Conservation (phyloP, 345 rosid genomes). For the Salix arbutifolia region DNA sequence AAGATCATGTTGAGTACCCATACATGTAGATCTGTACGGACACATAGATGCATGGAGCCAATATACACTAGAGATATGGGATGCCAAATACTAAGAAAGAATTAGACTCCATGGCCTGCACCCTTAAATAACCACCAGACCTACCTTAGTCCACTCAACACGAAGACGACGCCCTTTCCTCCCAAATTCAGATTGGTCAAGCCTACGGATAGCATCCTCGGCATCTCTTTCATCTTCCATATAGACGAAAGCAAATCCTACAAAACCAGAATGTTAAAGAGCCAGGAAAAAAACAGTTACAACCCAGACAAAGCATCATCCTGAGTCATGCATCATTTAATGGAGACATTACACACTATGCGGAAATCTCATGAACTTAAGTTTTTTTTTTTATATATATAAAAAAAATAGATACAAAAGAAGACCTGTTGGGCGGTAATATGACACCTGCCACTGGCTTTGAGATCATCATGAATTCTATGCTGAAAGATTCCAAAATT, state of each 20-base stretch:
- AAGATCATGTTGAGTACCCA: neutral
- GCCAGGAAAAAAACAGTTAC: neutral
- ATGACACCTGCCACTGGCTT: slow-evolving; percentile 15
- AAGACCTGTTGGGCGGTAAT: slow-evolving; percentile 32
- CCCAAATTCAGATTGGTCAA: slow-evolving; percentile 68
- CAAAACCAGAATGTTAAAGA: neutral
- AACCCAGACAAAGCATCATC: neutral
- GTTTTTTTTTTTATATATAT: neutral
- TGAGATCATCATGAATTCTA: slow-evolving; percentile 51
- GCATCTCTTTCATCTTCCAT: slow-evolving; percentile 95
- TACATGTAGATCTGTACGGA: neutral
- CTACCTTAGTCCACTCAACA: slow-evolving; percentile 91
- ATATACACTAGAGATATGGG: neutral
- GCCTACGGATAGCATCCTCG: slow-evolving; percentile 82
- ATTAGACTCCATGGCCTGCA: neutral
- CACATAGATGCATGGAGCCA: neutral
- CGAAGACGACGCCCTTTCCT: slow-evolving; percentile 80
- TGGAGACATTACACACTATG: neutral
- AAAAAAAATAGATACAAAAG: neutral
- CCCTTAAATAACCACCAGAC: neutral
- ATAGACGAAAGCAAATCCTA: slow-evolving; percentile 83
- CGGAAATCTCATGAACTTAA: neutral
- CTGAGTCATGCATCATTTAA: neutral
- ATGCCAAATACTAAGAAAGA: neutral
- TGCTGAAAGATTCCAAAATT: slow-evolving; percentile 52